Base-by-base conservation (phyloP, 2,329 filamentous ascomycete genomes). In the Ceratocystis lukuohia region DNA sequence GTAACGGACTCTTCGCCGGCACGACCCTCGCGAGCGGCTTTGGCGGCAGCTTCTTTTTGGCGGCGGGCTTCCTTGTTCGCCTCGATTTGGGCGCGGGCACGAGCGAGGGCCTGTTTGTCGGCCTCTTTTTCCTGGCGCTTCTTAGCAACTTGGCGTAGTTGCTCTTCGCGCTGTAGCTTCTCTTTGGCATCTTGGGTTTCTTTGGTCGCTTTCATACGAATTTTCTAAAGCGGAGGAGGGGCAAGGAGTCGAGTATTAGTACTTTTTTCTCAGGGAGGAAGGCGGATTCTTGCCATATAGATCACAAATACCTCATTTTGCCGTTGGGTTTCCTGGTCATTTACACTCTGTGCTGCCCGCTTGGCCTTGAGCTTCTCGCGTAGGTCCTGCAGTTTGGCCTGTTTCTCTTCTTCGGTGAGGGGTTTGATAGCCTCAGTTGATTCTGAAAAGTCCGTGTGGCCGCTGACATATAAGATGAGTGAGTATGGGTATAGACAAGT, bases 351-450 rank as follows among this genome's bases (percentile, higher is more conserved):
- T 8, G 75, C 79, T 0, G 87, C 86, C 69, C 83, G 83, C 80
- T 95, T 96, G 68, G 82, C 85, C 59, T 84, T 83, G 30, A 93
- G 80, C 69, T 85, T 88, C 71, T 85, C 80, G 41, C 86, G 83
- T 59, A 96, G 81, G 71, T 94, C 89, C 41, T 84, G 80, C 2
- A 99, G 81, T 71, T 83, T 88, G n/a, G 84, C 81, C 73, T 87
- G 86, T 80, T 94, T 96, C 77, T 99, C 88, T 69, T 95, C 92
- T 70, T 93, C 91, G 0, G 92, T 96, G 72, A 99, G 78, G 0
- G 93, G 90, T 2, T 89, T 88, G 70, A 99, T 86, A 73, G 95
- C 91, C 72, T 97, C 93, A 3, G 89, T 93, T 0, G 92, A 96
- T 75, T 99, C 91, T 22, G 88, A 84, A 74, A 99, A 99, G 76